Conservation (phyloP, 148 eudicot genomes). For the Chenopodium suecicum region DNA sequence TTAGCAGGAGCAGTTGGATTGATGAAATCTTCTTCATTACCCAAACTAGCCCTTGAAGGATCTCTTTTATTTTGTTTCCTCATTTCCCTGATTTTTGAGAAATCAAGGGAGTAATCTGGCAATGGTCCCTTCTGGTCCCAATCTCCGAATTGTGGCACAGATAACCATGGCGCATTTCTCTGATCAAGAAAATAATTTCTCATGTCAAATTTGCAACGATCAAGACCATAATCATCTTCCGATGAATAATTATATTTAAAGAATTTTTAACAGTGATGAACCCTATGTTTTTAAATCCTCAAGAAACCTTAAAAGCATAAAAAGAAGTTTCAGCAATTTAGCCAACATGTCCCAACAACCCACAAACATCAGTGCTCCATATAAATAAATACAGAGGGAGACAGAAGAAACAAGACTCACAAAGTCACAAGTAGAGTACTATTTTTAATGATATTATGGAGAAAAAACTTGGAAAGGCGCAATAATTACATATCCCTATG, state of each 20-base stretch:
- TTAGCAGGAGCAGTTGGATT: constrained; percentile 52
- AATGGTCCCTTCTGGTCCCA: constrained; percentile 88
- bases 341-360: not conserved
- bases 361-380: not conserved
- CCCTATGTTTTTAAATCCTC: constrained; percentile 9
- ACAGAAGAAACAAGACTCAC: not conserved
- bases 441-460: not conserved
- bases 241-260: not conserved
- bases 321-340: constrained; percentile 11
- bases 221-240: constrained; percentile 15
- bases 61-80: constrained; percentile 97
- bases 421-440: too few relatives aligned
- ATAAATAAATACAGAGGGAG: not conserved
- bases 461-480: not conserved
- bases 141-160: constrained; percentile 96
- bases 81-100: constrained; percentile 86
- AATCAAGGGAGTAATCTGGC: constrained; percentile 92
- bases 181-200: constrained; percentile 22
- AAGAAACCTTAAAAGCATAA: constrained; percentile 27
- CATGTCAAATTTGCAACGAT: constrained; percentile 1
- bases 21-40: constrained; percentile 82
- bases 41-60: constrained; percentile 85
- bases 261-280: not conserved
- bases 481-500: constrained; percentile 6
- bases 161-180: constrained; percentile 79